phyloP scores from a whole-genome alignment of 129 eudicot genomes.

The Silybum marianum region DNA sequence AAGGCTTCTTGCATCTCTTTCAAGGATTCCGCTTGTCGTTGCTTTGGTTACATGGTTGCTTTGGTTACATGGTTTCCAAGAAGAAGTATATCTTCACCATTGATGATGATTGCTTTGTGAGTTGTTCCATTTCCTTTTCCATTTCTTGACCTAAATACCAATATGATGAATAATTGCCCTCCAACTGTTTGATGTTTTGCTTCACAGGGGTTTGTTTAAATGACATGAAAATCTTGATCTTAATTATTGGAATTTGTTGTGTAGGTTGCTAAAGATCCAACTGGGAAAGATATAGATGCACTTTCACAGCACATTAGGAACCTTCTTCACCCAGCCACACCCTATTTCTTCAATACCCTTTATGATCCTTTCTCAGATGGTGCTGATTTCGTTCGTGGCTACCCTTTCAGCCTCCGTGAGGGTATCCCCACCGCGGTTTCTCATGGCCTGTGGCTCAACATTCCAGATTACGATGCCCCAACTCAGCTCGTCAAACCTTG shows the following conservation, averaged over 20 bases:
- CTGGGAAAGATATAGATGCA: slow-evolving; percentile 74
- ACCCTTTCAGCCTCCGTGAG: slow-evolving; percentile 63
- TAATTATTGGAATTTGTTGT: neutral
- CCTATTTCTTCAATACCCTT: slow-evolving; percentile 54
- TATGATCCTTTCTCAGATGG: slow-evolving; percentile 61
- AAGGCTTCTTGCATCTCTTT: slow-evolving; percentile 44
- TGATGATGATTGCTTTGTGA: slow-evolving; percentile 86
- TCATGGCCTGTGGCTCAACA: slow-evolving; percentile 69
- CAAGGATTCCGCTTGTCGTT: slow-evolving; percentile 40
- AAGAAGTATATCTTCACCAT: slow-evolving; percentile 89
- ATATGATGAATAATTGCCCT: neutral
- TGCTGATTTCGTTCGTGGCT: slow-evolving; percentile 62
- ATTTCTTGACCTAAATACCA: neutral
- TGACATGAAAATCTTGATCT: slow-evolving; percentile 9
- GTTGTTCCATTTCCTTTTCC: no score
- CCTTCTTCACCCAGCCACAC: slow-evolving; percentile 73
- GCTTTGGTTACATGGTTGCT: no score
- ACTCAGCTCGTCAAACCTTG: slow-evolving; percentile 71
- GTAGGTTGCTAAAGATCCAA: slow-evolving; percentile 84
- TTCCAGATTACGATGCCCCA: slow-evolving; percentile 68
- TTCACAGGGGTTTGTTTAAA: neutral
- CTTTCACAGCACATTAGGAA: slow-evolving; percentile 83
- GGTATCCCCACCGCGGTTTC: slow-evolving; percentile 58
- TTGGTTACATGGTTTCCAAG: slow-evolving; percentile 74
- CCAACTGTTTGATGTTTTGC: slow-evolving; percentile 7